Evolutionary conservation across 139 green algal genomes (phyloP), one percentile per base, ranked within the genome.

Genomic region (Chlorella vulgaris): DNA sequence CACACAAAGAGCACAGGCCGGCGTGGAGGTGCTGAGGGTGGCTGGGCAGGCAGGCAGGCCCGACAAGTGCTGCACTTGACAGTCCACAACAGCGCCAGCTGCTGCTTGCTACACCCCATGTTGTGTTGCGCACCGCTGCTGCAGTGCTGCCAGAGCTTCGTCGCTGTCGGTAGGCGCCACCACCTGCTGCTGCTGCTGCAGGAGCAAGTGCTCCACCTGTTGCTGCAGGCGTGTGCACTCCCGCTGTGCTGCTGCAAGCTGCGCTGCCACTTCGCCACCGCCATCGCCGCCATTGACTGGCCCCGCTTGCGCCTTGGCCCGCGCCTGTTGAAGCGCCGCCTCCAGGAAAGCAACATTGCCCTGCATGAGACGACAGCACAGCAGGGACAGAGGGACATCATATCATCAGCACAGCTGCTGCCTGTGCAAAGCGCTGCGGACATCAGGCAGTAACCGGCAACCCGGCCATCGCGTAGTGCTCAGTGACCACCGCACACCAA

Each of bases 121-220:
- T n/a, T n/a, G n/a, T n/a, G n/a, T n/a, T n/a, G n/a, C n/a, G 0
- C 66, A 81, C 69, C 68, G n/a, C 51, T 67, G 43, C 78, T 79
- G 66, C 66, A 63, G 62, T 40, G 69, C 78, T 5, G 61, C 3
- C 43, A 31, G 42, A 2, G 43, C 43, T 26, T 7, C 29, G 3
- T 69, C 78, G 66, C 62, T 42, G 51, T 21, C 66, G 42, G 43
- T 69, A 18, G 47, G 43, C 1, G 21, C 29, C 6, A 38, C 63
- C 19, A 10, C 63, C 2, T 3, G 3, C 61, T 74, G 42, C 50
- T 74, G 61, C 77, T 76, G 33, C 35, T 68, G 28, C 42, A 62
- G 42, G 61, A 53, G 53, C 53, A 79, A 8, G 2, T 31, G 36
- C 3, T 78, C 68, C 18, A 78, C 19, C 53, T 84, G 38, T 7